phyloP scores from a whole-genome alignment of 129 eudicot species.

The Mikania micrantha region DNA sequence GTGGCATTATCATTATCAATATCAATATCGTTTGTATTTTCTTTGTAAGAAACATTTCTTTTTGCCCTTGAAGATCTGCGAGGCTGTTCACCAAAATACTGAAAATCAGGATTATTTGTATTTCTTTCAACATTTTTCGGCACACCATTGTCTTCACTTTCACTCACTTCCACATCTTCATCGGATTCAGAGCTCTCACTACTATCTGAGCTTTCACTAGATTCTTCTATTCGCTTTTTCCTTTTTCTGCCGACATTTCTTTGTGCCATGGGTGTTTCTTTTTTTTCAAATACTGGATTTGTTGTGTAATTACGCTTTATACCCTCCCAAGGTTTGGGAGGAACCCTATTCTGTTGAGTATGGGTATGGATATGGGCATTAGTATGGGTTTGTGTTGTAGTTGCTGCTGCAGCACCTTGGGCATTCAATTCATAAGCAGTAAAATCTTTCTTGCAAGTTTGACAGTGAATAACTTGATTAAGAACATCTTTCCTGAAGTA shows the following conservation, averaged over 20 bases:
- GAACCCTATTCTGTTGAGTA: conserved; percentile 20
- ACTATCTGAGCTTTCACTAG: conserved; percentile 43
- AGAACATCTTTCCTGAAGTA: conserved; percentile 34
- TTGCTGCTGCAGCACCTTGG: conserved; percentile 17
- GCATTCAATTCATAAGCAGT: conserved; percentile 40
- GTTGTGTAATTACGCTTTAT: conserved; percentile 4
- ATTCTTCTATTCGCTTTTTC: conserved; percentile 39
- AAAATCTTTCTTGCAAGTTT: conserved; percentile 41
- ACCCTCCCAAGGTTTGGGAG: conserved; percentile 6
- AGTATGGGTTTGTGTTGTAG: too few relatives aligned
- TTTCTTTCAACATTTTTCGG: conserved; percentile 18
- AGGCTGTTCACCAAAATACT: conserved; percentile 29
- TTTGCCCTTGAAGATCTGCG: conserved; percentile 52
- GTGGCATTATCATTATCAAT: conserved; percentile 14
- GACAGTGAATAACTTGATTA: conserved; percentile 39
- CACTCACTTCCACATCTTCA: conserved; percentile 32
- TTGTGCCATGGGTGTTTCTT: conserved; percentile 19
- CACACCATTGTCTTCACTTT: conserved; percentile 33
- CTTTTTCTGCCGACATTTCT: conserved; percentile 31
- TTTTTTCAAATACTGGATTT: conserved; percentile 11
- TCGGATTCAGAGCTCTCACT: conserved; percentile 40
- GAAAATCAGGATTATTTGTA: conserved; percentile 9
- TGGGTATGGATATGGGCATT: too few relatives aligned
- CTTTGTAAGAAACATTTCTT: conserved; percentile 51
- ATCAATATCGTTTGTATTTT: conserved; percentile 32